Evolutionary conservation across 371 early-diverging fungal species (phyloP), one percentile per base, ranked within the genome.

Genomic region (Zopfochytrium polystomum): DNA sequence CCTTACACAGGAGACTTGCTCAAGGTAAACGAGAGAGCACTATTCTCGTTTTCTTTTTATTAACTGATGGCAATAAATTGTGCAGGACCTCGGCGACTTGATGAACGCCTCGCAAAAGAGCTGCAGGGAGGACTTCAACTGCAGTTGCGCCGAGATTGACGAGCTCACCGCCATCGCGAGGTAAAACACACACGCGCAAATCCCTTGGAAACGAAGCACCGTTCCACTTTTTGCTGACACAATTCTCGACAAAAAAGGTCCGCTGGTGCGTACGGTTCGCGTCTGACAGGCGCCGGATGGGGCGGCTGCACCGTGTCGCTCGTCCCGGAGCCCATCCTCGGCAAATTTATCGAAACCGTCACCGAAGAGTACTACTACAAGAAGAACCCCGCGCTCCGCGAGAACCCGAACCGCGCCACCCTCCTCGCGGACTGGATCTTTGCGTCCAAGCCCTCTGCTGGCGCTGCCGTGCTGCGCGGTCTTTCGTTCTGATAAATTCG

Each of bases 301-400:
- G 97, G 95, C 58, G 96, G 96, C 30, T 90, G 92, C 65, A 87
- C 93, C 0, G 91, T 96, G 26, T 88, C 88, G 47, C 75, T 95
- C 59, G 88, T 93, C 0, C 74, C 84, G 23, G 86, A 80, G 61
- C 77, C 81, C 46, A 72, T 78, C 13, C 87, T 89, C 0, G 72
- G 78, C 6, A 65, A 56, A 6, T 86, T 93, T 58, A 86, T 90
- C 47, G 62, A 71, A 18, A 72, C 69, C 26, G 67, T 94, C 64
- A 87, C 84, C 63, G 78, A 81, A 32, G 76, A 84, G 32, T 93
- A 87, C 63, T 91, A 87, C 66, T 71, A 66, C 23, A 78, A 79
- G 68, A 71, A 71, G 22, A 81, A 84, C 65, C 86, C 87, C 5
- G 68, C 81, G 3, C 66, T 85, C 25, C 66, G 74, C 25, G 77